Base-by-base conservation (phyloP, 1,284 basidiomycete genomes). In the Phenoliferia sp. region DNA sequence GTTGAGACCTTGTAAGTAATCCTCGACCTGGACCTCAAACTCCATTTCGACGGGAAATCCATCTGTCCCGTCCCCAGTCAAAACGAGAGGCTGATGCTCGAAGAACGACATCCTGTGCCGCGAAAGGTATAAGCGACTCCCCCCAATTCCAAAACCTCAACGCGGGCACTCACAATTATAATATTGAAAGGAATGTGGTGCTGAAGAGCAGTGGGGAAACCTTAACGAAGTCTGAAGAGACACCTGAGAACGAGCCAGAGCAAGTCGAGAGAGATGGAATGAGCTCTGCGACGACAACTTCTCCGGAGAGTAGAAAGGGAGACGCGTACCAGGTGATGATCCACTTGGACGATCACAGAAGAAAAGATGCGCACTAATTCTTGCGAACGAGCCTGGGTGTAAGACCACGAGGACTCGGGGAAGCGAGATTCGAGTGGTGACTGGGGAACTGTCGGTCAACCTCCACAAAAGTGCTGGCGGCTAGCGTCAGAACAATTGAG, bases 1-100 rank as follows among this genome's bases (percentile, higher is more conserved):
- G 67, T 83, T 84, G 59, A 89, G 82, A 17, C 81, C 81, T n/a
- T 75, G 69, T 48, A 88, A 78, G 73, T 89, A 89, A 44, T 79
- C 78, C 0, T 80, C 76, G 71, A 88, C 84, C 70, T 87, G 80
- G 33, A 76, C 76, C 59, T 83, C 83, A 79, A 86, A 89, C 62
- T 85, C 82, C 3, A 79, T 81, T 69, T 84, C 83, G 16, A 83
- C 83, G 2, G 85, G 86, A 65, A 86, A 85, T 5, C 85, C 85
- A 60, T 73, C 70, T 28, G 48, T 56, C 1, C 70, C 70, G 59
- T 69, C 70, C 9, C 69, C 68, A 4, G 72, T 71, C 36, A 67
- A 64, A 31, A 60, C 36, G 35, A 44, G 59, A 3, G 39, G 59
- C 19, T 60, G 36, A 15, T 50, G 59, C 7, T 36, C 34, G 10